Base-by-base conservation (phyloP, 2,329 filamentous ascomycete species). In the Colletotrichum destructivum region DNA sequence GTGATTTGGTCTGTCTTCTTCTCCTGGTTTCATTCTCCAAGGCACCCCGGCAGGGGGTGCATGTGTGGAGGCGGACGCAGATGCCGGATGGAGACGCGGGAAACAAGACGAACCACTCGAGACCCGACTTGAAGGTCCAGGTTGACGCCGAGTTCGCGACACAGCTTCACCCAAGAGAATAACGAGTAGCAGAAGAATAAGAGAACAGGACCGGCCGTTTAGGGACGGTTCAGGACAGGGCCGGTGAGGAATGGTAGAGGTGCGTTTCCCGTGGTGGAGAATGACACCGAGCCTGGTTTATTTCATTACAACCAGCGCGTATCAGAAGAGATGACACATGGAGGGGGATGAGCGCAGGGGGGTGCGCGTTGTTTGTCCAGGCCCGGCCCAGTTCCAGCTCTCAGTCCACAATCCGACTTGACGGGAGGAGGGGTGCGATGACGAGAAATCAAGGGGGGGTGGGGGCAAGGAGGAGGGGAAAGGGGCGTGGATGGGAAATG, bases 281-380 rank as follows among this genome's bases (percentile, higher is more conserved):
- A 81, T 78, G 76, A 72, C 79, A 47, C 74, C 77, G 78, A 77
- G 77, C 81, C 80, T 82, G 81, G 78, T 78, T 81, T 82, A 83
- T 84, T 83, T 82, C 76, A 82, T 83, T 83, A 77, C 78, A 80
- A 80, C 77, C 79, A 79, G 82, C 80, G 81, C 82, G 82, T 84
- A 82, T 84, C 83, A 84, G 81, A 82, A 80, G 79, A 82, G 81
- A 83, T 81, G 73, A 74, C 71, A 72, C 69, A 60, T 69, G 51
- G 59, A 62, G 52, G 56, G 55, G 59, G 69, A 69, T 72, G 64
- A 63, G 65, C 65, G 55, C 69, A 47, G 23, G 64, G 69, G 54
- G 47, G 47, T 61, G 56, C 42, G 35, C 31, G 21, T 62, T 52
- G 35, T 31, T 62, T 51, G 46, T 62, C n/a, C 44, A 61, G 26